Conservation (phyloP, 495 filamentous ascomycete genomes). For the Aspergillus indologenus region DNA sequence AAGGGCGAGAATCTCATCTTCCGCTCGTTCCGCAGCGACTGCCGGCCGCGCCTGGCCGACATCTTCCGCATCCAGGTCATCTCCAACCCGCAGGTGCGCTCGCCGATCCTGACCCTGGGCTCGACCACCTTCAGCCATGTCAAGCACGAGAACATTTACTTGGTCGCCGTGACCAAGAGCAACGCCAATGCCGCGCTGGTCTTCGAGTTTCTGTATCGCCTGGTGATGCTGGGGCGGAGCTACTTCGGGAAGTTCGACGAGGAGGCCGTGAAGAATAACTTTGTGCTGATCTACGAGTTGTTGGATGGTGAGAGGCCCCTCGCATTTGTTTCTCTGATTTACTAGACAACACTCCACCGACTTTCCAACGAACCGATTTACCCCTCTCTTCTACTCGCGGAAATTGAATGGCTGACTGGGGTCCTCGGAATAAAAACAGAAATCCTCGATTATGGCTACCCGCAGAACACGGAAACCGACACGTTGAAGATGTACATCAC, state of each 20-base stretch:
- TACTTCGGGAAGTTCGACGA: slow-evolving; percentile 99
- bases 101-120: slow-evolving; percentile 94
- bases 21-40: slow-evolving; percentile 96
- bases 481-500: slow-evolving; percentile 99
- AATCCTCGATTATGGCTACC: slow-evolving; percentile 98
- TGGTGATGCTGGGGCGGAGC: slow-evolving; percentile 84
- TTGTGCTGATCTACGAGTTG: slow-evolving; percentile 97
- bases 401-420: too few relatives aligned
- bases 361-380: too few relatives aligned
- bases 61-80: slow-evolving; percentile 99
- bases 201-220: slow-evolving; percentile 95
- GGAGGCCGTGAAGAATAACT: slow-evolving; percentile 99
- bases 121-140: slow-evolving; percentile 99
- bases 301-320: slow-evolving; percentile 70
- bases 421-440: slow-evolving; percentile 63
- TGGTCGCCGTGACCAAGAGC: slow-evolving; percentile 97
- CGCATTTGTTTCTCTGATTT: too few relatives aligned
- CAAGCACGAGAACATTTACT: slow-evolving; percentile 98
- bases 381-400: too few relatives aligned
- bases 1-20: slow-evolving; percentile 99
- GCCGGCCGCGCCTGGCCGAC: slow-evolving; percentile 92
- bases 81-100: slow-evolving; percentile 95
- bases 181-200: slow-evolving; percentile 99
- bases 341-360: too few relatives aligned
- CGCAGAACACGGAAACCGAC: slow-evolving; percentile 98